phyloP scores from a whole-genome alignment of 164 flowering plant genomes.

The Protea cynaroides region DNA sequence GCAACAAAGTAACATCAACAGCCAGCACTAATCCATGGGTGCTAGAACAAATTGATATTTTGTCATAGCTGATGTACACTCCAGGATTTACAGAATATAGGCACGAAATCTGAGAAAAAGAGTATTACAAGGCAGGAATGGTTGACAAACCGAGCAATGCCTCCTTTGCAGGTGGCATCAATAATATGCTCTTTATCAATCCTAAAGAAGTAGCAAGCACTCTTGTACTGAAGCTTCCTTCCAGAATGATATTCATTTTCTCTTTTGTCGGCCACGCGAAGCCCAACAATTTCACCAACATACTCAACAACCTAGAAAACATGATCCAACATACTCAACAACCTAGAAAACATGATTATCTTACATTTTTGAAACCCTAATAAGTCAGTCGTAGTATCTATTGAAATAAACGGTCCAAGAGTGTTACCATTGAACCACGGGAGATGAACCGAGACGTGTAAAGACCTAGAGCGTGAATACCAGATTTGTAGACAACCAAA shows the following conservation, averaged over 20 bases:
- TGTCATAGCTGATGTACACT: background rate
- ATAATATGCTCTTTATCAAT: conserved; percentile 69
- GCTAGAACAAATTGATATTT: background rate
- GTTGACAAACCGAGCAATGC: conserved; percentile 79
- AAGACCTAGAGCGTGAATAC: conserved; percentile 78
- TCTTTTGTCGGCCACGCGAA: conserved; percentile 65
- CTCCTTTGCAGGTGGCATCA: conserved; percentile 78
- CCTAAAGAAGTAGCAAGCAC: conserved; percentile 74
- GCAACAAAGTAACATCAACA: no score
- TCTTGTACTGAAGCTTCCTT: conserved; percentile 50
- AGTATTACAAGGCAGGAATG: conserved; percentile 68
- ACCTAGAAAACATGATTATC: conserved; percentile 30
- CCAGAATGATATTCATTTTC: conserved; percentile 64
- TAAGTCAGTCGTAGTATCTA: background rate
- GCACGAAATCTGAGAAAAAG: background rate
- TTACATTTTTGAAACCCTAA: conserved; percentile 1
- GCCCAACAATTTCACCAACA: conserved; percentile 74
- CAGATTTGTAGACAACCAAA: conserved; percentile 74
- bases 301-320: conserved; percentile 79
- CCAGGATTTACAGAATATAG: background rate
- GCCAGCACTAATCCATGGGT: background rate
- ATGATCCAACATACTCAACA: conserved; percentile 80
- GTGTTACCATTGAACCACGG: conserved; percentile 62
- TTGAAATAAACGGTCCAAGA: background rate
- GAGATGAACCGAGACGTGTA: conserved; percentile 65